Evolutionary conservation across 176 grass and related monocot genomes (phyloP), one percentile per base, ranked within the genome.

Genomic region (Avena atlantica): DNA sequence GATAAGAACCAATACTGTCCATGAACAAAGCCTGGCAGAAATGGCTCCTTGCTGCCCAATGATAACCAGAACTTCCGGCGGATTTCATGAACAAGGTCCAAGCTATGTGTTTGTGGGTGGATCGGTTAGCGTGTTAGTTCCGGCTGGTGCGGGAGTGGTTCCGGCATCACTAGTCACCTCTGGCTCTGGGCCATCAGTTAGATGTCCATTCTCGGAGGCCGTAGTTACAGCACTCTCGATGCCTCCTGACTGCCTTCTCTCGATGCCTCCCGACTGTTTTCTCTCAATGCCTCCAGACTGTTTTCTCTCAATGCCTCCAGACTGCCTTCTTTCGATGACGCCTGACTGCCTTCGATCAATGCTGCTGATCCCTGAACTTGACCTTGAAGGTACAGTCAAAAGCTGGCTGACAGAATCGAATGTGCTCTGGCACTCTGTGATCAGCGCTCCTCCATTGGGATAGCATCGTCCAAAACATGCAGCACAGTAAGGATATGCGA

Each of bases 381-480:
- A 83, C 50, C 91, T 91, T 70, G 70, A 11, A 16, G 91, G 94
- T 63, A 89, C 40, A 2, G 90, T 93, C 59, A 98, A 62, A 47
- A 99, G 83, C 80, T 90, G 94, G 71, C 89, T 90, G 51, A 96
- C 80, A 76, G 92, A 50, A 11, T 96, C 86, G 7, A 94, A 94
- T 72, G 80, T 86, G 56, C 87, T 84, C 59, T 52, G 92, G 56
- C 74, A 85, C 84, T 99, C 91, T 62, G 86, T 86, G 72, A 99
- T 96, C 85, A 99, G 57, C 47, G 89, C 65, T 79, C 89, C 90
- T 85, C 94, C 97, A 60, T 92, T 94, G n/a, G 89, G 92, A 53
- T 97, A 99, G 79, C 97, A 99, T 75, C 97, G 89, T 29, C 94
- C 92, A 58, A 94, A 99, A 24, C 94, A 99, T 66, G 91, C 92